phyloP scores from a whole-genome alignment of 1,284 basidiomycete species.

The Melampsora larici-populina region DNA sequence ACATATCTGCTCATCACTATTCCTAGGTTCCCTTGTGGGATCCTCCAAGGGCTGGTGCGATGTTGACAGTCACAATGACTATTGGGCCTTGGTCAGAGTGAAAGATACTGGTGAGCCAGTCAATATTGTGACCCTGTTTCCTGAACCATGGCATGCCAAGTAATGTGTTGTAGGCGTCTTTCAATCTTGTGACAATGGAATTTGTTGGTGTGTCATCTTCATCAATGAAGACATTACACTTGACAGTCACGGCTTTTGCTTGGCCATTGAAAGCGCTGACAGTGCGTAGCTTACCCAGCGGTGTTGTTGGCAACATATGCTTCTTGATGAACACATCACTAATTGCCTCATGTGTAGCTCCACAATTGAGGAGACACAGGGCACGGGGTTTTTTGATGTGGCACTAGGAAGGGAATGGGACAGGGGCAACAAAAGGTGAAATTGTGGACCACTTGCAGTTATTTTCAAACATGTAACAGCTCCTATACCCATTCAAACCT shows the following conservation, averaged over 20 bases:
- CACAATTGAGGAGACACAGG: neutral
- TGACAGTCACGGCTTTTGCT: neutral
- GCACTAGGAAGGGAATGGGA: neutral
- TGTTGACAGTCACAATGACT: neutral
- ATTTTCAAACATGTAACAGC: neutral
- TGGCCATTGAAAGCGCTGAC: neutral
- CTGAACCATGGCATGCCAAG: conserved; percentile 15
- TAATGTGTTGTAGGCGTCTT: conserved; percentile 7
- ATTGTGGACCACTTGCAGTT: neutral
- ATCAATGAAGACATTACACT: neutral
- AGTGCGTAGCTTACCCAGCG: neutral
- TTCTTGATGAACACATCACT: no score
- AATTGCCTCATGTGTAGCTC: no score
- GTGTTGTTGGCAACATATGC: no score
- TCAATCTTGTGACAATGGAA: conserved; percentile 3
- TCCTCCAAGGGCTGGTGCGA: neutral
- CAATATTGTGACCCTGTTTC: neutral
- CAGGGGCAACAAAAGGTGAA: neutral
- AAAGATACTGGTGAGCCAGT: neutral
- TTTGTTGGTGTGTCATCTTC: neutral
- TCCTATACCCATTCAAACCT: neutral
- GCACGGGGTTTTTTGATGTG: neutral
- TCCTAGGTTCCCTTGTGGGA: no score
- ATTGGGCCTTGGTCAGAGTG: neutral
- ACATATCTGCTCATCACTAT: neutral